Evolutionary conservation across 139 green algal species (phyloP), one percentile per base, ranked within the genome.

Genomic region (Choricystis sp.): DNA sequence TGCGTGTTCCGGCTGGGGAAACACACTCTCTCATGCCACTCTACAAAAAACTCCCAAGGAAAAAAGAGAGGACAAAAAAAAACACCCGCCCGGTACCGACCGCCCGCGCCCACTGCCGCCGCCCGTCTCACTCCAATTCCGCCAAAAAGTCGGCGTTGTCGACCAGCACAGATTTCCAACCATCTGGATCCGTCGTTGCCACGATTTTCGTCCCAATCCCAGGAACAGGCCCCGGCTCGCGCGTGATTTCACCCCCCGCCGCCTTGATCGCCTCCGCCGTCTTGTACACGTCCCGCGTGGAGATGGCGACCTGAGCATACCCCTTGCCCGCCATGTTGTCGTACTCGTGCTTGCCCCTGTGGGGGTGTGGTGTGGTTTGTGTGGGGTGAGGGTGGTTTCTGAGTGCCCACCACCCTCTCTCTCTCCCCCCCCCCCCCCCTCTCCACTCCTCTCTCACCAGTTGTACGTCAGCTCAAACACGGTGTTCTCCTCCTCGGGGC

Each of bases 391-490:
- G n/a, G 9, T 26, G 26, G 26, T 60, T 25, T 21, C 56, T 23
- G 26, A 21, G 22, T 60, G 56, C 56, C 16, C 56, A 23, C n/a
- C 9, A 19, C 58, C 58, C 58, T 49, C n/a, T 19, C 5, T 19
- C 2, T 3, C n/a, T 3, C 26, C 31, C 14, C 59, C 27, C 59
- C 9, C 19, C 24, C 26, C n/a, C 59, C 59, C 59, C 59, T 25
- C 1, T 48, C 48, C 19, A 19, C 19, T 71, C n/a, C 71, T 64
- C 21, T 72, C 63, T 49, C 78, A 86, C 55, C 77, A 92, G 74
- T 96, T 96, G 78, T 95, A 95, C 0, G 89, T 96, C 26, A 96
- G 78, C 79, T 96, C 89, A 60, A 95, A 77, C 27, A 94, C 87
- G 14, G 62, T 68, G 58, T 66, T 83, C 49, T 79, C 62, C 4